Conservation (phyloP, 495 filamentous ascomycete species). For the Staphylotrichum tortipilum region DNA sequence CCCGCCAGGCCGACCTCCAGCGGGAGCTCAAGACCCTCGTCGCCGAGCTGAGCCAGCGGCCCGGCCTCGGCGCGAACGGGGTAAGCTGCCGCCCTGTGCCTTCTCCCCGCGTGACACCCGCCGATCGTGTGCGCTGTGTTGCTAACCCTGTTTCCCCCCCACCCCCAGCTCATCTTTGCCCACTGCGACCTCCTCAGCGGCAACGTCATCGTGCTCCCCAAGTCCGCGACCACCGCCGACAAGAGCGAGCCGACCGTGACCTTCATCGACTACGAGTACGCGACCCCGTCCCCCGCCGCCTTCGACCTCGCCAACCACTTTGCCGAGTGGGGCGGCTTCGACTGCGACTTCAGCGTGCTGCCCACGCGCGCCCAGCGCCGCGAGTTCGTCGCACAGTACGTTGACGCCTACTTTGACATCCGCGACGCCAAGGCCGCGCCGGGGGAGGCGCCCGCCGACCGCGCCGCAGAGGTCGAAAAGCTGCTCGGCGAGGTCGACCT, state of each 20-base stretch:
- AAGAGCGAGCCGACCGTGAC: slow-evolving; percentile 47
- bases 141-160: too few relatives aligned
- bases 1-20: slow-evolving; percentile 59
- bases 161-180: slow-evolving; percentile 68
- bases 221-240: slow-evolving; percentile 21
- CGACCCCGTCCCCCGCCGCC: slow-evolving; percentile 86
- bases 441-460: slow-evolving; percentile 39
- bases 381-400: slow-evolving; percentile 77
- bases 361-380: slow-evolving; percentile 70
- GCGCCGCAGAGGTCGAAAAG: slow-evolving; percentile 48
- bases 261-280: slow-evolving; percentile 98
- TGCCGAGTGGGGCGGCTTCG: slow-evolving; percentile 95
- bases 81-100: too few relatives aligned
- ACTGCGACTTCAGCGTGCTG: slow-evolving; percentile 80
- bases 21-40: slow-evolving; percentile 63
- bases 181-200: slow-evolving; percentile 93
- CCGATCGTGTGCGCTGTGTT: too few relatives aligned
- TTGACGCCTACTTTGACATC: slow-evolving; percentile 48
- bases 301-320: slow-evolving; percentile 99
- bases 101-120: too few relatives aligned
- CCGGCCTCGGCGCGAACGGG: slow-evolving; percentile 62
- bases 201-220: slow-evolving; percentile 83
- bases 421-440: slow-evolving; percentile 10
- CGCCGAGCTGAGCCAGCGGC: slow-evolving; percentile 59
- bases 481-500: slow-evolving; percentile 74